Percentiles rank a stretch among this genome's conserved stretches.
Evolutionary conservation across 2,329 filamentous ascomycete species (phyloP).

Genomic region (Aspergillus spinulosporus): DNA sequence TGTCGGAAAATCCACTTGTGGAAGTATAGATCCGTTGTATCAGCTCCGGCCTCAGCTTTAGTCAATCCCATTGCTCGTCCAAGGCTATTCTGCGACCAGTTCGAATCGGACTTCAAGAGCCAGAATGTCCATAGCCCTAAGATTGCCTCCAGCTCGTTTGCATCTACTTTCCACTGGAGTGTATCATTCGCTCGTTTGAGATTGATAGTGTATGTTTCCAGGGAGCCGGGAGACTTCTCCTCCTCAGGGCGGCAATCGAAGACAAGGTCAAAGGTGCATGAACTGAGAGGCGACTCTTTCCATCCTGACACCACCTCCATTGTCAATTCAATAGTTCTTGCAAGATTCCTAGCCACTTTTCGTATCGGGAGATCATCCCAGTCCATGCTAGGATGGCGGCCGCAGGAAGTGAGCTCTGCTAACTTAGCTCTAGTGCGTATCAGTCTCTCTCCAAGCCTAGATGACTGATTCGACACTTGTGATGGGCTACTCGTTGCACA

Average conservation of each 20-base stretch:
- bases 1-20: constrained; percentile 37
- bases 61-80: constrained; percentile 27
- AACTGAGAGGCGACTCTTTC: constrained; percentile 16
- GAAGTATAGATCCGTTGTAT: constrained; percentile 29
- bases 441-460: constrained; percentile 11
- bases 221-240: background rate
- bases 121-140: constrained; percentile 38
- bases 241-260: constrained; percentile 20
- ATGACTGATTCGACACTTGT: background rate
- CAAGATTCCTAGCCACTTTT: constrained; percentile 23
- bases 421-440: constrained; percentile 27
- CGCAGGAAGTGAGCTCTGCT: constrained; percentile 24
- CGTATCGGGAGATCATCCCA: constrained; percentile 35
- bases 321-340: constrained; percentile 28
- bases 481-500: constrained; percentile 14
- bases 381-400: constrained; percentile 8
- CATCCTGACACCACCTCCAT: constrained; percentile 32
- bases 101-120: constrained; percentile 23
- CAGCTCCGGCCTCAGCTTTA: constrained; percentile 20
- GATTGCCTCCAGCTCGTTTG: constrained; percentile 33
- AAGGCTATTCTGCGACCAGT: constrained; percentile 20
- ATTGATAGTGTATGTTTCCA: constrained; percentile 20
- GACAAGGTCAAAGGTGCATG: constrained; percentile 21
- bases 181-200: constrained; percentile 25
- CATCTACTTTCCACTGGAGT: constrained; percentile 28